These are phyloP conservation scores for Pleurotus djamor DNA, from an alignment of 768 basidiomycete genomes.

Conservation along the genomic window DNA sequence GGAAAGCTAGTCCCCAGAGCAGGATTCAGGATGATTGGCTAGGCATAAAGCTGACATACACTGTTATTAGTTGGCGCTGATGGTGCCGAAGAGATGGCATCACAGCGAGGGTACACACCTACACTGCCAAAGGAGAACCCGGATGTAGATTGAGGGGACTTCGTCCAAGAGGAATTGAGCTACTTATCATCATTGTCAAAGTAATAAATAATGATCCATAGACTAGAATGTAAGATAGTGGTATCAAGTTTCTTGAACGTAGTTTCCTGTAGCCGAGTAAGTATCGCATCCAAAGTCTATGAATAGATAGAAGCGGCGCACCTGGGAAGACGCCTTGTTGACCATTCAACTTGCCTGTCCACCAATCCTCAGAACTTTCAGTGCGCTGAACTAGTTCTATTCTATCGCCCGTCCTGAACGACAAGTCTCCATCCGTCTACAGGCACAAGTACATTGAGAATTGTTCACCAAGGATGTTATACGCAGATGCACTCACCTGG, in stretches of 20 bases:
- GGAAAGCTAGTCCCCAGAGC: no score
- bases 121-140: no score
- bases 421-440: slow-evolving; percentile 88
- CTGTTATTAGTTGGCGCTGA: no score
- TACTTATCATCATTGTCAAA: no score
- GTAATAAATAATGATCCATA: background rate
- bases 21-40: no score
- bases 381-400: slow-evolving; percentile 89
- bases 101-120: no score
- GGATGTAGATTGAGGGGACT: no score
- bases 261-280: slow-evolving; percentile 46
- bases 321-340: slow-evolving; percentile 89
- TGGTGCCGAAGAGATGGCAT: no score
- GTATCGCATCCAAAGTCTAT: slow-evolving; percentile 6
- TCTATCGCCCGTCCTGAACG: slow-evolving; percentile 84
- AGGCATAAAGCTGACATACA: no score
- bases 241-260: slow-evolving; percentile 55
- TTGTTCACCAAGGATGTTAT: background rate
- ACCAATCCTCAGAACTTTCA: slow-evolving; percentile 90
- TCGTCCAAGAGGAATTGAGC: no score
- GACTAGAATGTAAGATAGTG: background rate
- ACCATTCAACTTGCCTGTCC: slow-evolving; percentile 89
- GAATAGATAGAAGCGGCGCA: slow-evolving; percentile 22
- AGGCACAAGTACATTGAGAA: background rate
- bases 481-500: slow-evolving; percentile 53